phyloP scores from a whole-genome alignment of 306 rosid genomes.

The Ormosia semicastrata region DNA sequence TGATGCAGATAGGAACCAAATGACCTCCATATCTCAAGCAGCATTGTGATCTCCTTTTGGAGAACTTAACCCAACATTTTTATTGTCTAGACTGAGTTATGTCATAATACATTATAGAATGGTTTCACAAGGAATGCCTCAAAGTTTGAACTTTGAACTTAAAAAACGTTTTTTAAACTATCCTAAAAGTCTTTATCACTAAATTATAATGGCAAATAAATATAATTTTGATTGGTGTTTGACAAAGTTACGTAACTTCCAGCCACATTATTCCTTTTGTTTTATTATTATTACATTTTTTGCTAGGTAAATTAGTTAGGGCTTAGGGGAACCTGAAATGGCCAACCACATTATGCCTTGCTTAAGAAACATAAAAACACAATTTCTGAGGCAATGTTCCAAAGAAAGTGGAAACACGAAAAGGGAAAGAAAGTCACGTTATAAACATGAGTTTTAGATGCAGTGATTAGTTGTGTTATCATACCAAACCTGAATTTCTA shows the following conservation, averaged over 20 bases:
- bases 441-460: conserved; percentile 5
- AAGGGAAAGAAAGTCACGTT: neutral
- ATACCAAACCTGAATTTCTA: neutral
- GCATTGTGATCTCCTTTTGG: conserved; percentile 25
- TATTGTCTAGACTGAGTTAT: neutral
- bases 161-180: neutral
- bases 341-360: conserved; percentile 18
- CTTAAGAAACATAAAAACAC: neutral
- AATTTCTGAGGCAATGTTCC: neutral
- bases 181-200: neutral
- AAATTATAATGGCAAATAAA: neutral
- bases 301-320: neutral
- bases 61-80: conserved; percentile 28
- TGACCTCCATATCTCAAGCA: conserved; percentile 14
- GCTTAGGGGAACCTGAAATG: conserved; percentile 4
- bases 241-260: conserved; percentile 15
- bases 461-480: conserved; percentile 6
- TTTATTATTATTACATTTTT: neutral
- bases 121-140: conserved; percentile 2
- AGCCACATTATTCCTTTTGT: neutral
- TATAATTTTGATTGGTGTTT: neutral
- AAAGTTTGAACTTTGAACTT: conserved; percentile 14
- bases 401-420: neutral
- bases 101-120: neutral
- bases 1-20: conserved; percentile 22